phyloP scores from a whole-genome alignment of 805 yeast species.

The Jamesozyma piceae region DNA sequence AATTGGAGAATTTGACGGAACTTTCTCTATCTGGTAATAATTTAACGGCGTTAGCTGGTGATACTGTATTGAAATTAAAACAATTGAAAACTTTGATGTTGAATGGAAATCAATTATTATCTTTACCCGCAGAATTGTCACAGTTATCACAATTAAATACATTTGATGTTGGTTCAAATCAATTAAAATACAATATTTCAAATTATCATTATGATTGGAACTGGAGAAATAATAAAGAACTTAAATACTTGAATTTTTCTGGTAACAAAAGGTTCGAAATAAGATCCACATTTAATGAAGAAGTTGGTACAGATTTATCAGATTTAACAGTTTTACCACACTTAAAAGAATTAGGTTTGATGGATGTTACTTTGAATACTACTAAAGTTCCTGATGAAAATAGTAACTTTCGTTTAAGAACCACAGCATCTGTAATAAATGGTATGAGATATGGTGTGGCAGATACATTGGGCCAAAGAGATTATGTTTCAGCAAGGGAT shows the following conservation, averaged over 20 bases:
- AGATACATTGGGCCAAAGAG: slow-evolving; percentile 66
- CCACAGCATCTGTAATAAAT: slow-evolving; percentile 73
- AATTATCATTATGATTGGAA: slow-evolving; percentile 97
- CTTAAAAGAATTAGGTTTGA: slow-evolving; percentile 68
- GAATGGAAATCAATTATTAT: slow-evolving; percentile 76
- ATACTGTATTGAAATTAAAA: slow-evolving; percentile 58
- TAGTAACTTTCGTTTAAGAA: slow-evolving; percentile 74
- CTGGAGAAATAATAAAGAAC: slow-evolving; percentile 76
- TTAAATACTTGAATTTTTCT: slow-evolving; percentile 77
- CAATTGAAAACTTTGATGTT: slow-evolving; percentile 53
- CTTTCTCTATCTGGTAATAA: slow-evolving; percentile 79
- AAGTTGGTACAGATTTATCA: slow-evolving; percentile 38
- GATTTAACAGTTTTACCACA: slow-evolving; percentile 68
- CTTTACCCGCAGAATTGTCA: slow-evolving; percentile 82
- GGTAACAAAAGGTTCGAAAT: slow-evolving; percentile 91
- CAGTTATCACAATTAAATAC: slow-evolving; percentile 53
- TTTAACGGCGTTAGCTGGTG: slow-evolving; percentile 71
- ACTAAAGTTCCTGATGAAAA: slow-evolving; percentile 84
- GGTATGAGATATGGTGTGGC: slow-evolving; percentile 84
- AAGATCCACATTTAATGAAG: slow-evolving; percentile 44
- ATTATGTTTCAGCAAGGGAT: slow-evolving; percentile 66
- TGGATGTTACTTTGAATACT: slow-evolving; percentile 91
- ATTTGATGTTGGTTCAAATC: slow-evolving; percentile 86
- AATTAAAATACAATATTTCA: slow-evolving; percentile 80
- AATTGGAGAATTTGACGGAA: slow-evolving; percentile 48